Evolutionary conservation across 2,329 filamentous ascomycete genomes (phyloP).

Genomic region (Pestalotiopsis sp.): DNA sequence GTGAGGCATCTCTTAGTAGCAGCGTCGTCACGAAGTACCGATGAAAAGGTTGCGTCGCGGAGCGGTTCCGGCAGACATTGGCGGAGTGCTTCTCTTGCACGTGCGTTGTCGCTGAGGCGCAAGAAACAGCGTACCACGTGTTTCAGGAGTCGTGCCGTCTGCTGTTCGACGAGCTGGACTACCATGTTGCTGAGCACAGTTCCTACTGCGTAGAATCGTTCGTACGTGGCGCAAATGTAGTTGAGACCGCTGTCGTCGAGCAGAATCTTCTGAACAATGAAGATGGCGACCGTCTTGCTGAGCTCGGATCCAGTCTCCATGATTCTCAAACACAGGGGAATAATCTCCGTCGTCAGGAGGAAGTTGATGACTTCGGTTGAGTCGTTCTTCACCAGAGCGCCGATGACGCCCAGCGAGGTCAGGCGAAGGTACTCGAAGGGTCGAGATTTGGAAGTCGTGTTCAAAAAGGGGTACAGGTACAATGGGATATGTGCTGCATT

Average conservation of each 20-base stretch:
- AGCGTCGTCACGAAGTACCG: slow-evolving; percentile 92
- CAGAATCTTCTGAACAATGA: slow-evolving; percentile 98
- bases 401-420: slow-evolving; percentile 94
- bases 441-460: slow-evolving; percentile 96
- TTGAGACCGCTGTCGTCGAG: slow-evolving; percentile 95
- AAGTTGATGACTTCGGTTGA: slow-evolving; percentile 99
- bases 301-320: slow-evolving; percentile 99
- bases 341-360: slow-evolving; percentile 96
- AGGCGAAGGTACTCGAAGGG: slow-evolving; percentile 97
- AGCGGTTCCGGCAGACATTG: slow-evolving; percentile 98
- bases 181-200: slow-evolving; percentile 99
- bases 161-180: slow-evolving; percentile 92
- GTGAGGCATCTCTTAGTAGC: slow-evolving; percentile 96
- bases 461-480: slow-evolving; percentile 96
- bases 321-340: slow-evolving; percentile 93
- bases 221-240: slow-evolving; percentile 98
- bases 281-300: slow-evolving; percentile 98
- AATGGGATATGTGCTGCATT: slow-evolving; percentile 86
- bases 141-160: slow-evolving; percentile 93
- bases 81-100: slow-evolving; percentile 88
- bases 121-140: slow-evolving; percentile 97
- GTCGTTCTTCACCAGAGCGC: slow-evolving; percentile 97
- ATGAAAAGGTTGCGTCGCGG: slow-evolving; percentile 96
- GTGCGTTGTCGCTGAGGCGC: slow-evolving; percentile 90
- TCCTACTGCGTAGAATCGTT: slow-evolving; percentile 96